Base-by-base conservation (phyloP, 345 rosid genomes). In the Gossypium sturtianum region DNA sequence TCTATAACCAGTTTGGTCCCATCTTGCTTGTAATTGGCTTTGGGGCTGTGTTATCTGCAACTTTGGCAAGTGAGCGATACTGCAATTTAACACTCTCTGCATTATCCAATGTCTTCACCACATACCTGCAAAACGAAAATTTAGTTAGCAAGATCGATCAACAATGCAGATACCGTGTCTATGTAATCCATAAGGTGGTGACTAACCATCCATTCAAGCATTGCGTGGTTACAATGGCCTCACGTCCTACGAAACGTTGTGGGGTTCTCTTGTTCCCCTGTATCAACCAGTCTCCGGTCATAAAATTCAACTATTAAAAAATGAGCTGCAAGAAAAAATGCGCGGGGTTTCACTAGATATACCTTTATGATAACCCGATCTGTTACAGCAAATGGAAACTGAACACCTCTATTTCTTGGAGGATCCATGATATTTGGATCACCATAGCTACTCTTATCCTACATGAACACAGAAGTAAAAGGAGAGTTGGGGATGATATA, bases 241-340 rank as follows among this genome's bases (percentile, higher is more conserved):
- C 90, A 34, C 98, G 97, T 75, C 97, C 98, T 47, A 93, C 98
- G 85, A 93, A 93, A 60, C 93, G 89, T 74, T 83, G 87, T 5
- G 97, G 98, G 9, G 96, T 93, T 84, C 98, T 89, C 82, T 90
- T 93, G 94, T 93, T 93, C 72, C 98, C 98, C 98, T 93, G 79
- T 62, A 67, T 62, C 25, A 56, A 56, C 20, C 25, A 9, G 20
- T 20, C 13, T 19, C 27, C 60, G 0, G 60, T 56, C 25, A 56
- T 25, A 12, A 8, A 56, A 56, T 76, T 77, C 64, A 58, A 51
- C 48, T 63, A 58, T 59, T 1, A 52, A 52, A 44, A 77, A 41
- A 75, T 13, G 15, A 56, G 23, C 45, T 78, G 48, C 9, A 66
- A 5, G 34, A 29, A 71, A 64, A 20, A 29, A 54, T n/a, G 10